phyloP scores from a whole-genome alignment of 129 eudicot genomes.

The Oenanthe sinensis region DNA sequence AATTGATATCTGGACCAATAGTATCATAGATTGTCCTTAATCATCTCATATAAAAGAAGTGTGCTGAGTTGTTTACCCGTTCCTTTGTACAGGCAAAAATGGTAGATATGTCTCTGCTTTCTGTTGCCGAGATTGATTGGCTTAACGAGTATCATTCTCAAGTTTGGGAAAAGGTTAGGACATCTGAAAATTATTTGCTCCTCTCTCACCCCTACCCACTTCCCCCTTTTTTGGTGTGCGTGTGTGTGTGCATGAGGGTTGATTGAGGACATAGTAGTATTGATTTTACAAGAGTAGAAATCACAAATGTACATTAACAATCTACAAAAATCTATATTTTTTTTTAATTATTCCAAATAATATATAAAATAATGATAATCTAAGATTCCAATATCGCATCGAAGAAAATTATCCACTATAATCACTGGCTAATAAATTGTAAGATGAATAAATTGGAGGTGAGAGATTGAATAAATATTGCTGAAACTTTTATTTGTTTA shows the following conservation, averaged over 20 bases:
- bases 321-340: neutral
- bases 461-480: neutral
- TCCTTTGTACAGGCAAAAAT: conserved; percentile 47
- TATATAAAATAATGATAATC: neutral
- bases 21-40: neutral
- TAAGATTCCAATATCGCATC: neutral
- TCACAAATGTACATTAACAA: neutral
- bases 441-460: neutral
- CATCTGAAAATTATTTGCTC: conserved; percentile 6
- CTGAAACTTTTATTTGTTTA: neutral
- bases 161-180: conserved; percentile 88
- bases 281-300: neutral
- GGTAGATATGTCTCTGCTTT: conserved; percentile 57
- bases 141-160: conserved; percentile 81
- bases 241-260: neutral
- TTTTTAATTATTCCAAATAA: neutral
- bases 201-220: neutral
- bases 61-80: neutral
- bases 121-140: conserved; percentile 72
- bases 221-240: neutral
- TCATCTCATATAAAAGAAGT: neutral
- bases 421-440: neutral
- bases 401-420: neutral
- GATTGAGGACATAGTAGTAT: neutral
- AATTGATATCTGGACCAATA: neutral